Base-by-base conservation (phyloP, 345 rosid genomes). In the Citrus maxima region DNA sequence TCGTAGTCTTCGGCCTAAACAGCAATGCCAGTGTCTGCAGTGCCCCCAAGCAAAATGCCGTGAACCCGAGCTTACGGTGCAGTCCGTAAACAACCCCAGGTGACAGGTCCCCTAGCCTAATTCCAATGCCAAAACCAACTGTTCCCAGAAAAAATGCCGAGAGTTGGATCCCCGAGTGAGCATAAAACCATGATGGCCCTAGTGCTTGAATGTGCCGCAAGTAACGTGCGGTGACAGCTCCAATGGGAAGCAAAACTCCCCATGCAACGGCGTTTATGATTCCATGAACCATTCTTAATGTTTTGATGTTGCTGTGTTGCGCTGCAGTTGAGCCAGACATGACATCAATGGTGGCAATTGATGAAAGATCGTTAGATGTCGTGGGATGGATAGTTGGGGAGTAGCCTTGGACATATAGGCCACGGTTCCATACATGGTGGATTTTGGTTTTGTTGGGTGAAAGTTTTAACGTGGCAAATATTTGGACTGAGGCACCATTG, bases 321-420 rank as follows among this genome's bases (percentile, higher is more conserved):
- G 75, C 40, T 2, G 93, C 79, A 2, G 88, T 66, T 62, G 72
- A 70, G 71, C 97, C 98, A 1, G 97, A 93, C 72, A 89, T 72
- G 84, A 94, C 87, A 58, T 96, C 90, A 25, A 96, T 80, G 28
- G 98, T 94, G 56, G 97, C 75, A 67, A 84, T 82, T 30, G 98
- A 95, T 63, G 97, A 93, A 62, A 96, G 93, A 68, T 94, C 98
- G 3, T 80, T 92, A 8, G 93, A 82, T 32, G 94, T 91, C 1
- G 99, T 96, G 2, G 99, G 98, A 68, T 96, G 99, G 84, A 94
- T 94, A 22, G 99, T 88, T 5, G 99, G 99, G 32, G 99, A 96
- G 80, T 96, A 96, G 55, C 98, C 99, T 83, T 96, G 99, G 16
- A 94, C 98, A 18, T 96, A 92, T 0, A 96, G 89, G 34, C 99